Conservation (phyloP, 306 rosid species). For the Quercus rubra region DNA sequence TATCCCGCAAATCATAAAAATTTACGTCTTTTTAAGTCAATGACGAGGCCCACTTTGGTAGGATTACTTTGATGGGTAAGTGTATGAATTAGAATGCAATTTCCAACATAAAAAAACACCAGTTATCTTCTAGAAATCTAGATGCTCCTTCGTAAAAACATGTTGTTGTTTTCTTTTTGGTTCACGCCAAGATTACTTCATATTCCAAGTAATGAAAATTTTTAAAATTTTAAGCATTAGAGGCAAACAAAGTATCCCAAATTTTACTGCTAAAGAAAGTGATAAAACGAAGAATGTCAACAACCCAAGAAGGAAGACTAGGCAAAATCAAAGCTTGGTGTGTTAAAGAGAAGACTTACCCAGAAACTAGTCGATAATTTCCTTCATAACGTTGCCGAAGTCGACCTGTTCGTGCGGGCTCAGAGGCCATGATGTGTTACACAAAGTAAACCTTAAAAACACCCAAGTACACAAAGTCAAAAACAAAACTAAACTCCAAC, state of each 20-base stretch:
- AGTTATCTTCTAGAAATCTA: slow-evolving; percentile 21
- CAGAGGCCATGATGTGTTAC: slow-evolving; percentile 42
- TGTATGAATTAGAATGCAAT: slow-evolving; percentile 18
- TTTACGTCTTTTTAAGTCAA: slow-evolving; percentile 34
- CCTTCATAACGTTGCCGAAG: slow-evolving; percentile 72
- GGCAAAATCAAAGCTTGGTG: not conserved
- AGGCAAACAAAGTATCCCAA: not conserved
- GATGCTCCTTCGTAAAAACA: slow-evolving; percentile 22
- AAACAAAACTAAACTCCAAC: not conserved
- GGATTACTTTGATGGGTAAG: slow-evolving; percentile 23
- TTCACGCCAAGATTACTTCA: not conserved
- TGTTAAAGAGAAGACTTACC: slow-evolving; percentile 37
- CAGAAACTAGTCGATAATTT: slow-evolving; percentile 77
- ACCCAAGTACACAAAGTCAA: slow-evolving; percentile 4
- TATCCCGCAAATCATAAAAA: slow-evolving; percentile 24
- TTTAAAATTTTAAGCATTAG: not conserved
- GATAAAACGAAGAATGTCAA: no score
- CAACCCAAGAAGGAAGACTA: not conserved
- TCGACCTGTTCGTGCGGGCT: slow-evolving; percentile 62
- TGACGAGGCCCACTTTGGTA: slow-evolving; percentile 36
- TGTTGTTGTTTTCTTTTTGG: not conserved
- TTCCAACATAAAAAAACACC: slow-evolving; percentile 14
- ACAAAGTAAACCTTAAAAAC: slow-evolving; percentile 4
- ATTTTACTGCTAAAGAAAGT: no score
- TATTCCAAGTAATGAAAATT: not conserved